phyloP scores from a whole-genome alignment of 176 grass and related monocot genomes.

The Avena atlantica region DNA sequence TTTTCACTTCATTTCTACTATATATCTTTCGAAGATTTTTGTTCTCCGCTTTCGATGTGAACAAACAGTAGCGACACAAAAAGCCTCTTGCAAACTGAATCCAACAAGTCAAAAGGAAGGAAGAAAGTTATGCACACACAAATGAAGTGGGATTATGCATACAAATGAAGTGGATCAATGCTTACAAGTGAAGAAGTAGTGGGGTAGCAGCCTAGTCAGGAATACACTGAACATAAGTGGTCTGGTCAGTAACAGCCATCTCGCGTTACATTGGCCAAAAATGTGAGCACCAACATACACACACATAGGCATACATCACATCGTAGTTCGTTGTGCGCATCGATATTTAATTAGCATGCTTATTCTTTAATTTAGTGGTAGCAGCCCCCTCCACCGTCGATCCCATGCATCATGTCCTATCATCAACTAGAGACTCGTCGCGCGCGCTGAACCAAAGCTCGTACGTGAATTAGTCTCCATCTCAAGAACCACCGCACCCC shows the following conservation, averaged over 20 bases:
- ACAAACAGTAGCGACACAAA: not conserved
- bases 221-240: conserved; percentile 23
- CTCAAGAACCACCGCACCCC: conserved; percentile 41
- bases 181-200: not conserved
- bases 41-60: not conserved
- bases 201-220: not conserved
- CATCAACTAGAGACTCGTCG: conserved; percentile 49
- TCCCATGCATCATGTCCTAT: conserved; percentile 43
- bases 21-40: not conserved
- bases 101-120: not conserved
- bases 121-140: conserved; percentile 14
- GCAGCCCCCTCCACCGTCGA: not conserved
- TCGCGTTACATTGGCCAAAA: conserved; percentile 45
- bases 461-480: conserved; percentile 30
- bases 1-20: no score
- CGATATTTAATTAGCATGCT: conserved; percentile 22
- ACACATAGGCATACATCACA: not conserved
- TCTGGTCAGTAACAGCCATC: conserved; percentile 47
- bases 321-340: not conserved
- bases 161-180: conserved; percentile 1
- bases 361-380: conserved; percentile 41
- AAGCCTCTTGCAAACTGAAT: not conserved
- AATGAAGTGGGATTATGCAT: not conserved
- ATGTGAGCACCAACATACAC: conserved; percentile 15
- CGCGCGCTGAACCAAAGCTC: not conserved